Evolutionary conservation across 78 protist species (phyloP).

Genomic region (Dictyostelium firmibasis): DNA sequence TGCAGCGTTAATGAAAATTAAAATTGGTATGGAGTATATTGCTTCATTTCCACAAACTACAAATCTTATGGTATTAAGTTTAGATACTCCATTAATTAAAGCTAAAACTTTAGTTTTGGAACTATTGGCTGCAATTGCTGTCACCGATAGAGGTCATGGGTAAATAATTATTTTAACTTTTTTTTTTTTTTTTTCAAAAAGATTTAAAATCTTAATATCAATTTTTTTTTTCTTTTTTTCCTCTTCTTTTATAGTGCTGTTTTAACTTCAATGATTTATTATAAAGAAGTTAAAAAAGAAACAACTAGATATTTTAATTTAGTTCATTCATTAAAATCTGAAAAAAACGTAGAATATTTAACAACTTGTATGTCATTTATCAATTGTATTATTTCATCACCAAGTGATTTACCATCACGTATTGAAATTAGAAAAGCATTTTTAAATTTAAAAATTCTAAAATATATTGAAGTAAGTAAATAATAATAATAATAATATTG

Average conservation of each 20-base stretch:
- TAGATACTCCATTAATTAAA: conserved; percentile 46
- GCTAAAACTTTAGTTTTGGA: conserved; percentile 37
- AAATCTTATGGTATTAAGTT: conserved; percentile 26
- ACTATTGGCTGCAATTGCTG: conserved; percentile 43
- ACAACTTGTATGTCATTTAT: conserved; percentile 60
- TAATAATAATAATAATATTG: background rate
- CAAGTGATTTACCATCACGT: conserved; percentile 33
- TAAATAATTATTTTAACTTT: background rate
- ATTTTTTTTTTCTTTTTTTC: background rate
- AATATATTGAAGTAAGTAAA: conserved; percentile 34
- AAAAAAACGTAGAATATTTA: conserved; percentile 34
- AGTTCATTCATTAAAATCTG: conserved; percentile 30
- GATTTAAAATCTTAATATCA: background rate
- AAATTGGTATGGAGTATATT: conserved; percentile 66
- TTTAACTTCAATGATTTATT: conserved; percentile 52
- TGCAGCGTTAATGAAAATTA: conserved; percentile 56
- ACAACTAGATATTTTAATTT: conserved; percentile 14
- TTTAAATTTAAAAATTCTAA: conserved; percentile 41
- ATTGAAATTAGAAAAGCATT: conserved; percentile 77
- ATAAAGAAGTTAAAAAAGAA: conserved; percentile 58
- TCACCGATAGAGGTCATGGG: conserved; percentile 56
- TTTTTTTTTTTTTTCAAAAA: no score
- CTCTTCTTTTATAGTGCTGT: background rate
- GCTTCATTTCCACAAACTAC: conserved; percentile 39
- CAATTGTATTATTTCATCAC: conserved; percentile 74